These are phyloP conservation scores for Heterobasidion parviporum DNA, from an alignment of 1,284 basidiomycete genomes.

Conservation along the genomic window DNA sequence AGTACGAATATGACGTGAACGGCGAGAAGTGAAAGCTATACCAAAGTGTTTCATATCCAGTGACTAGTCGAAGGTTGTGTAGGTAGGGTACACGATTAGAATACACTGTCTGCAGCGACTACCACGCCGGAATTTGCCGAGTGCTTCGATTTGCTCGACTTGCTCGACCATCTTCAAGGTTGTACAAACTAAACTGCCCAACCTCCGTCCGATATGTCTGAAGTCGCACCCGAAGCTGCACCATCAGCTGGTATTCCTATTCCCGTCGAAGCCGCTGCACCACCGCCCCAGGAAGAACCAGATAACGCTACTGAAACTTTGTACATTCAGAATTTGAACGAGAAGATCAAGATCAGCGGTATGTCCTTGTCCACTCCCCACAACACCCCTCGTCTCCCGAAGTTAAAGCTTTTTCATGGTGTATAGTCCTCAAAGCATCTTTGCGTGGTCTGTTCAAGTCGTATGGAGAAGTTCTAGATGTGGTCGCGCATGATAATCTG, in stretches of 20 bases:
- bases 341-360: constrained; percentile 89
- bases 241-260: constrained; percentile 12
- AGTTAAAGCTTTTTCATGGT: constrained; percentile 4
- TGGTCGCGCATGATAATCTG: constrained; percentile 88
- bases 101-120: not conserved
- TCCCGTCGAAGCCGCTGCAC: constrained; percentile 18
- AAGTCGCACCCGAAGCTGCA: constrained; percentile 14
- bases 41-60: not conserved
- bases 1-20: constrained; percentile 55
- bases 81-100: not conserved
- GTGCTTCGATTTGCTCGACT: not conserved
- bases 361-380: constrained; percentile 12
- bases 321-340: constrained; percentile 96
- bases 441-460: constrained; percentile 86
- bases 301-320: constrained; percentile 75
- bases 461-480: constrained; percentile 87
- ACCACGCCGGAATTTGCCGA: not conserved
- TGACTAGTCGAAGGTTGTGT: too few relatives aligned
- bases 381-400: not conserved
- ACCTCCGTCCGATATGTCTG: not conserved
- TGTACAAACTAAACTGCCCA: not conserved
- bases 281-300: constrained; percentile 26
- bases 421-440: constrained; percentile 81
- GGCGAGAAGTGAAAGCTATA: constrained; percentile 27
- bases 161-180: not conserved